Evolutionary conservation across 768 basidiomycete genomes (phyloP), one percentile per base, ranked within the genome.

Genomic region (Calocybe indica): DNA sequence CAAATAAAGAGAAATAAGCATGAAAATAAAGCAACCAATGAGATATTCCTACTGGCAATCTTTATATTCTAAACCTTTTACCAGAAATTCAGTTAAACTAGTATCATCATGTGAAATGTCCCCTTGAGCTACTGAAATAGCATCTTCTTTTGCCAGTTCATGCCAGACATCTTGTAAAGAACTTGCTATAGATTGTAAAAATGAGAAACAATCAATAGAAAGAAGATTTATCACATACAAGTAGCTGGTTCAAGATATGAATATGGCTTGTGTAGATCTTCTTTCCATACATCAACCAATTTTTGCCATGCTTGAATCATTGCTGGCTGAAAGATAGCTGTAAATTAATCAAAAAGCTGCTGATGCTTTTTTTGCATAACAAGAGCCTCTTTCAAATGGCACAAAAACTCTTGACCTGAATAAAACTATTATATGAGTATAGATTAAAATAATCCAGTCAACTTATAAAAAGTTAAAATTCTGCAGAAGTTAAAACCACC

Each of bases 401-500:
- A 22, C 6, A 11, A 31, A 5, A 6, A 10, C 33, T 42, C 41
- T 6, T 30, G 11, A 31, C 28, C 41, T 11, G 22, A 11, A 8
- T 5, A 6, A 42, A 13, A 7, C 41, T 11, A 11, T 31, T 22
- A 15, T 22, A 5, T 6, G 33, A 31, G 14, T 11, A 11, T 6
- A 31, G 10, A 6, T 13, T 31, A 22, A 43, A 11, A 32, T 5
- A 37, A 40, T 43, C 39, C 8, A 28, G 42, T 10, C 32, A 14
- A 7, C 60, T 7, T 43, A 69, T 68, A 58, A 0, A 71, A 32
- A 59, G 41, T 7, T 31, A 42, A 6, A 13, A 30, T 31, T 30
- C 73, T 73, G 2, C 39, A 31, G 44, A 58, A 64, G 22, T 66
- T 66, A 67, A 66, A 71, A 22, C 66, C 64, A 37, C 52, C 54